A percentile compares a stretch with the other conserved stretches of the same genome.
These are phyloP conservation scores for Omphalea diandra DNA, from an alignment of 441 rosid species.

Conservation along the genomic window DNA sequence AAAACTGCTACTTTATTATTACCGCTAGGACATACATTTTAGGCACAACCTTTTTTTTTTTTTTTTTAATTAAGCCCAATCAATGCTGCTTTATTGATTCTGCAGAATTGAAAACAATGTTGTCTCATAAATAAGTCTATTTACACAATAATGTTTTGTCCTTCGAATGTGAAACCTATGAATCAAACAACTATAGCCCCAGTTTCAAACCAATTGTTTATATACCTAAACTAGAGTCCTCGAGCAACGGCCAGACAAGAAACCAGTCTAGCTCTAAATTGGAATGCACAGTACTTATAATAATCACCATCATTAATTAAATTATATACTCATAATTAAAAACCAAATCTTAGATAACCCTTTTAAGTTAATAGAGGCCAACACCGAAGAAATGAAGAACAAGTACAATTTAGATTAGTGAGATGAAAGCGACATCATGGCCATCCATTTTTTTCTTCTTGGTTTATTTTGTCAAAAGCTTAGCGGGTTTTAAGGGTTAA, in stretches of 20 bases:
- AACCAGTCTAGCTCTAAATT: background rate
- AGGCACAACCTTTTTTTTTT: too few species aligned
- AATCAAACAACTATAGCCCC: background rate
- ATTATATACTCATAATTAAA: too few species aligned
- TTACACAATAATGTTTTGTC: too few species aligned
- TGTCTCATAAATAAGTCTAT: too few species aligned
- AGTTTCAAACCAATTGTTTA: background rate
- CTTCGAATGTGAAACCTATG: background rate
- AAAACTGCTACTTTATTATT: too few species aligned
- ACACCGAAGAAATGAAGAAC: slow-evolving; percentile 5
- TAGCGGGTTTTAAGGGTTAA: slow-evolving; percentile 39
- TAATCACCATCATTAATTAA: background rate
- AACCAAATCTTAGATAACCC: too few species aligned
- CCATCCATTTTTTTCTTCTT: slow-evolving; percentile 19
- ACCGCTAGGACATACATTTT: too few species aligned
- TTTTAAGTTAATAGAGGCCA: background rate
- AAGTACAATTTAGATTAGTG: background rate
- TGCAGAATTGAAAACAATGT: too few species aligned
- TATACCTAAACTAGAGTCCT: too few species aligned
- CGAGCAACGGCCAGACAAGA: background rate
- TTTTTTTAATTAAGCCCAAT: too few species aligned
- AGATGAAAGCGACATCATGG: slow-evolving; percentile 24
- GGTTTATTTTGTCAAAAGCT: slow-evolving; percentile 38
- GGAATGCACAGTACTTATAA: background rate
- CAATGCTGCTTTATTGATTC: too few species aligned